Conservation (phyloP, 2,329 filamentous ascomycete genomes). For the Ustulina deusta region DNA sequence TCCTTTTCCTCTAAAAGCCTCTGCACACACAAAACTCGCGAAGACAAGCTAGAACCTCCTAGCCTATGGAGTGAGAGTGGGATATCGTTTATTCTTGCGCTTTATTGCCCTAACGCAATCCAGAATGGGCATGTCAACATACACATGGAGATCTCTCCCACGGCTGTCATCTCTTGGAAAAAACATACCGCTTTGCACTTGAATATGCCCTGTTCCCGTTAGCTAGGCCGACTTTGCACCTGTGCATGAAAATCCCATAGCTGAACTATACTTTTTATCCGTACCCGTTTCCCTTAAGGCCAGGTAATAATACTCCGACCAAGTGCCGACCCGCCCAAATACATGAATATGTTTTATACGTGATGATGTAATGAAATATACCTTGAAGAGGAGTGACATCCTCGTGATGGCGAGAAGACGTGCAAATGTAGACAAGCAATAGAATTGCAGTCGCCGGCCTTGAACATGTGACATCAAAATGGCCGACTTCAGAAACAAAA, state of each 20-base stretch:
- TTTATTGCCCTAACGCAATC: conserved; percentile 11
- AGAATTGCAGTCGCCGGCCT: conserved; percentile 1
- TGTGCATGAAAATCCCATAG: conserved; percentile 26
- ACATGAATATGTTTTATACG: conserved; percentile 33
- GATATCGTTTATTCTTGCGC: conserved; percentile 22
- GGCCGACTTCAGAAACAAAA: conserved; percentile 17
- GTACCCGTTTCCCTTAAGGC: conserved; percentile 28
- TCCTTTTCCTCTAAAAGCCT: too few relatives aligned
- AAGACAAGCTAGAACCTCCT: not conserved
- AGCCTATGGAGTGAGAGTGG: conserved; percentile 3
- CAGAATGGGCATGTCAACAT: conserved; percentile 22
- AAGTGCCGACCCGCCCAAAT: conserved; percentile 21
- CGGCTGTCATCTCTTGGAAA: conserved; percentile 5
- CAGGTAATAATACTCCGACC: conserved; percentile 31
- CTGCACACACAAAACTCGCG: not conserved
- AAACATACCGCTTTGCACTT: conserved; percentile 19
- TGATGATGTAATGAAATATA: conserved; percentile 29
- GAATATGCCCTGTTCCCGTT: conserved; percentile 21
- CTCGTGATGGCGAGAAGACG: conserved; percentile 17
- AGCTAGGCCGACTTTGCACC: conserved; percentile 16
- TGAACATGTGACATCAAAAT: conserved; percentile 20
- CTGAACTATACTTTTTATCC: conserved; percentile 30
- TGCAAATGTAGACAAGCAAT: conserved; percentile 15
- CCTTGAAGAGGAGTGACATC: conserved; percentile 15
- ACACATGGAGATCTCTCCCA: conserved; percentile 15